Base-by-base conservation (phyloP, 2,329 filamentous ascomycete species). In the Arthrobotrys sinensis region DNA sequence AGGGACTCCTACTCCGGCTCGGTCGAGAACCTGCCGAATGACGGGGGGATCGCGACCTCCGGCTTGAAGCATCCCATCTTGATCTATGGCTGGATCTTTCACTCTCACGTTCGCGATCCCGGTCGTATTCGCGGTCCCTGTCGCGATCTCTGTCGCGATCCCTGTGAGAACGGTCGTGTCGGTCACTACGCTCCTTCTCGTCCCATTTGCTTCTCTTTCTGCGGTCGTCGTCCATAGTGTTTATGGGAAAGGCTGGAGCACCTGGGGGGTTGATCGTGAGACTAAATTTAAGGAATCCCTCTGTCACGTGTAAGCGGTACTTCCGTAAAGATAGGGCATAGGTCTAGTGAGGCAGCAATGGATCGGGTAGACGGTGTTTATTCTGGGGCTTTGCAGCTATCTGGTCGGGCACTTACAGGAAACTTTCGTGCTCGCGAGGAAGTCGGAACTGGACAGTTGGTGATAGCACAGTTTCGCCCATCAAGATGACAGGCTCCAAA, bases 31-130 rank as follows among this genome's bases (percentile, higher is more conserved):
- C 55, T 80, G 78, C 36, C 55, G 66, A 65, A 24, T 57, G 45
- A 10, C 73, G 57, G 38, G 81, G 94, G 36, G 94, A 97, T 80
- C 93, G 92, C 75, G 96, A 98, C 82, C 96, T 92, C 82, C 94
- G 90, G 43, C 67, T 72, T 5, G 75, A 78, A 43, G 40, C 50
- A 85, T 97, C 95, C 85, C 97, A 97, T 83, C 94, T 90, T 62
- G 94, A 96, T 50, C 88, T 55, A 65, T 77, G 79, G 21, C 46
- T 53, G 10, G 77, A 70, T 52, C 73, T 72, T 57, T 80, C 80
- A 14, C 62, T 63, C 4, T 77, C 77, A 28, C 77, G 57, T 12
- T 75, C 68, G 28, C 69, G 43, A 16, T 76, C 70, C 28, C 70
- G 52, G 8, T 79, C 75, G n/a, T 70, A 63, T 38, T 75, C 68